Base-by-base conservation (phyloP, 768 basidiomycete genomes). In the Lactarius indigo region DNA sequence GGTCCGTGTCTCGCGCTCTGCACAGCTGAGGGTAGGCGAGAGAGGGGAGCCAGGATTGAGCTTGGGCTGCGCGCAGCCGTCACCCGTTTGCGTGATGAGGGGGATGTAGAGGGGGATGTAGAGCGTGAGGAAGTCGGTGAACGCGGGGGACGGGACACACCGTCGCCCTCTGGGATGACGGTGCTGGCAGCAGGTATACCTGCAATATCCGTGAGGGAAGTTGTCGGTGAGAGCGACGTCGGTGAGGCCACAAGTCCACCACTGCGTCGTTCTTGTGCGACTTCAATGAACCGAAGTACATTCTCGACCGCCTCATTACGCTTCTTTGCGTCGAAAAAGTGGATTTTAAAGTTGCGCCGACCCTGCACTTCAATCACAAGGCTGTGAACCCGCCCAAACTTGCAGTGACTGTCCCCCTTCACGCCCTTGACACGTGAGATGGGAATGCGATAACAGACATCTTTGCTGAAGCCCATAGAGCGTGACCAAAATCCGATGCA, bases 41-140 rank as follows among this genome's bases (percentile, higher is more conserved):
- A 77, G 18, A 82, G 77, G 6, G 83, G 84, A 0, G 82, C 75
- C 39, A 84, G 74, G n/a, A 84, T 72, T 4, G 74, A 75, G 20
- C 79, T 77, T 20, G 80, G 74, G 31, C 64, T 70, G 66, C 64
- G 71, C 26, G 70, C 17, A 47, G 55, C 65, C 28, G 31, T 2
- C 18, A 57, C 56, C n/a, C 64, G 41, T 57, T 50, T 30, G 62
- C 5, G 26, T 12, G 35, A 23, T 44, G 55, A 0, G 8, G 72
- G 31, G 10, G 61, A 47, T 28, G 69, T n/a, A 17, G 68, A 26
- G 8, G 72, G 31, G 7, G 61, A 44, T 28, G 69, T 20, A 17
- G 68, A 26, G 17, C 31, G 28, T n/a, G 70, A 52, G 10, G 69
- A 35, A 13, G 33, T 26, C 18, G 33, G 59, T 33, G 54, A 28